Base-by-base conservation (phyloP, 1,284 basidiomycete species). In the Leccinum pachyderme region DNA sequence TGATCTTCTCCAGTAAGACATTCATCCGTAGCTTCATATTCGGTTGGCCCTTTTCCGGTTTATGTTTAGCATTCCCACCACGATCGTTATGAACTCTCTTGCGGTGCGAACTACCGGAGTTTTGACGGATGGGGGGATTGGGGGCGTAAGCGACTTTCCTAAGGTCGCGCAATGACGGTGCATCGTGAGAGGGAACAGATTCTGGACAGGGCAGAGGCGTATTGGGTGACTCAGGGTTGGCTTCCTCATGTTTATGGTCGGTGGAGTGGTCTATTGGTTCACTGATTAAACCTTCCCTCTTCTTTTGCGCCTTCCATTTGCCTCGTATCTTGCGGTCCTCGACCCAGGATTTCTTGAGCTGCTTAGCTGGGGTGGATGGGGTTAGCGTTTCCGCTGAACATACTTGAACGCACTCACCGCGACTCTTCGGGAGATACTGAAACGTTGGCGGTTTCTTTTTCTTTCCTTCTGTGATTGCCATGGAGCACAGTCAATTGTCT, bases 11-110 rank as follows among this genome's bases (percentile, higher is more conserved):
- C 46, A 91, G 77, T 77, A 91, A 79, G n/a, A 80, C 83, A 59
- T 81, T 80, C 89, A 91, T 91, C 27, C 89, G 81, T 53, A 86
- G 67, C 60, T 84, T 85, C 89, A 91, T 91, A 64, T 90, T 81
- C 9, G 89, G 89, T 63, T 91, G 89, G 6, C 84, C 73, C 61
- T 78, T 68, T 37, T 75, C 73, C 51, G 63, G 50, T 47, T 56
- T 37, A 15, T 56, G 55, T 28, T 64, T 55, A 37, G 64, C 63
- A 41, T 63, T 62, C 28, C 62, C 58, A 45, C 61, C 59, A 32
- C 56, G 54, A 45, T 53, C 52, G 12, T 47, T 22, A 29, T 46
- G 56, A n/a, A 18, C 15, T 31, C 43, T 45, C 48, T 49, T 56
- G 53, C 66, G 69, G 41, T 72, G 73, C 18, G 79, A 63, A 7